A percentile compares a stretch with the other conserved stretches of the same genome.
These are phyloP conservation scores for Pseudozyma tsukubaensis DNA, from an alignment of 1,284 basidiomycete genomes.

Conservation along the genomic window DNA sequence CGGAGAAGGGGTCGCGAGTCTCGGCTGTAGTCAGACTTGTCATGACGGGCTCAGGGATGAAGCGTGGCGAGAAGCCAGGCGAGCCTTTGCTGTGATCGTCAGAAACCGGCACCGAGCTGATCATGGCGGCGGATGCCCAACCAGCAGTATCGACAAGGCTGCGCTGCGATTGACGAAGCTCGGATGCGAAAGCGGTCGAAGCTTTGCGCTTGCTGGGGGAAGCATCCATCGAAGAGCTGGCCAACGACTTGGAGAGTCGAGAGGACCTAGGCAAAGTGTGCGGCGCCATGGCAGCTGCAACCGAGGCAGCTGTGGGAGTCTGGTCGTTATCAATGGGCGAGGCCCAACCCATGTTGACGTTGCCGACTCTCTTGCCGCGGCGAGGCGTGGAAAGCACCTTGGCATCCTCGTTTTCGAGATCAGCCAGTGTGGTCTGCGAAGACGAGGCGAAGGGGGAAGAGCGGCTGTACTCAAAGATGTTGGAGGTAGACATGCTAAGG, in stretches of 20 bases:
- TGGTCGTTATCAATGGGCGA: conserved; percentile 30
- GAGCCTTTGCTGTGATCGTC: conserved; percentile 32
- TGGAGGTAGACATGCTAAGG: conserved; percentile 5
- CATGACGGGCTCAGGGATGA: conserved; percentile 27
- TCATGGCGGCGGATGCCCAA: conserved; percentile 52
- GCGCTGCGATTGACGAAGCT: conserved; percentile 38
- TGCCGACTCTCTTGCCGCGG: conserved; percentile 46
- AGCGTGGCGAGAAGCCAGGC: conserved; percentile 41
- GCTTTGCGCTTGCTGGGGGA: conserved; percentile 49
- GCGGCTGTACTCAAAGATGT: conserved; percentile 22
- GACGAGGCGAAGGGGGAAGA: conserved; percentile 43
- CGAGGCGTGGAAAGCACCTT: conserved; percentile 49
- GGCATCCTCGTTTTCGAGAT: conserved; percentile 29
- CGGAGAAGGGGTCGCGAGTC: conserved; percentile 36
- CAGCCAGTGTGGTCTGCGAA: conserved; percentile 43
- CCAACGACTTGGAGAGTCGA: conserved; percentile 6
- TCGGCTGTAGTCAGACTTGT: conserved; percentile 16
- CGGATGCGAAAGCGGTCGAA: conserved; percentile 44
- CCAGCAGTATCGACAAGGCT: conserved; percentile 50
- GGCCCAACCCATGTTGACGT: conserved; percentile 54
- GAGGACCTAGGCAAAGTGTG: conserved; percentile 37
- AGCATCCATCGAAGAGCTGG: conserved; percentile 1
- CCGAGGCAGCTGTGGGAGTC: conserved; percentile 22
- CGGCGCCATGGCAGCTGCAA: conserved; percentile 22
- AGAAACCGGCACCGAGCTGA: conserved; percentile 39